Conservation (phyloP, 768 basidiomycete species). For the Boletus rex-veris region DNA sequence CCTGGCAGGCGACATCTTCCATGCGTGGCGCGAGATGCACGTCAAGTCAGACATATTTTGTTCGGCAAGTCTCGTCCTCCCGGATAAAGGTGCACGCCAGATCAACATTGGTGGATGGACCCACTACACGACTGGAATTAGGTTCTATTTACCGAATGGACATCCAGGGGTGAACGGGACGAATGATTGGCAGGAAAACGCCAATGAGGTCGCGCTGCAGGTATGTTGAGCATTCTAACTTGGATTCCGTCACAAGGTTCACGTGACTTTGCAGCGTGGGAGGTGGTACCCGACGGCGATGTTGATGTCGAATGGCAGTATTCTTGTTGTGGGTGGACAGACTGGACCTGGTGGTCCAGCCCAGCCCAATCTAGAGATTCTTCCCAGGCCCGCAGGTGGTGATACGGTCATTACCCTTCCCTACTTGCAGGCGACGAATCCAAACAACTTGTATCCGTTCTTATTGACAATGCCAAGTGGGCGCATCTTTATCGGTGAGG, state of each 20-base stretch:
- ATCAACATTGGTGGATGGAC: constrained; percentile 50
- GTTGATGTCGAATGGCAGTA: constrained; percentile 67
- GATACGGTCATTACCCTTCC: constrained; percentile 58
- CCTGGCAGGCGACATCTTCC: constrained; percentile 40
- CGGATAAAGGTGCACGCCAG: constrained; percentile 57
- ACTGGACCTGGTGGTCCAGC: constrained; percentile 65
- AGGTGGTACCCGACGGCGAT: constrained; percentile 74
- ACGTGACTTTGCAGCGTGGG: constrained; percentile 41
- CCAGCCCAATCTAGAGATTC: constrained; percentile 66
- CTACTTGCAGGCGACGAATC: constrained; percentile 68
- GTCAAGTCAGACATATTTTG: constrained; percentile 79
- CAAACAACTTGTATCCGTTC: constrained; percentile 80
- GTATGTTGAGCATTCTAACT: constrained; percentile 29
- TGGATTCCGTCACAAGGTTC: background rate
- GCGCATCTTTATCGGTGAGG: constrained; percentile 65
- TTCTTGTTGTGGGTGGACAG: constrained; percentile 75
- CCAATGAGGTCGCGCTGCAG: constrained; percentile 54
- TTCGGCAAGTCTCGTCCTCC: constrained; percentile 67
- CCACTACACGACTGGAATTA: constrained; percentile 68
- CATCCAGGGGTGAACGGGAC: constrained; percentile 64
- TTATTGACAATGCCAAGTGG: constrained; percentile 66
- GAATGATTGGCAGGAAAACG: constrained; percentile 78
- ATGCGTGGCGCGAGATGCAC: constrained; percentile 75
- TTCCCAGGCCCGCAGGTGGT: constrained; percentile 67
- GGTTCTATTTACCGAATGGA: constrained; percentile 72